These are phyloP conservation scores for Asterophora lycoperdoides DNA, from an alignment of 768 basidiomycete genomes.

Conservation along the genomic window DNA sequence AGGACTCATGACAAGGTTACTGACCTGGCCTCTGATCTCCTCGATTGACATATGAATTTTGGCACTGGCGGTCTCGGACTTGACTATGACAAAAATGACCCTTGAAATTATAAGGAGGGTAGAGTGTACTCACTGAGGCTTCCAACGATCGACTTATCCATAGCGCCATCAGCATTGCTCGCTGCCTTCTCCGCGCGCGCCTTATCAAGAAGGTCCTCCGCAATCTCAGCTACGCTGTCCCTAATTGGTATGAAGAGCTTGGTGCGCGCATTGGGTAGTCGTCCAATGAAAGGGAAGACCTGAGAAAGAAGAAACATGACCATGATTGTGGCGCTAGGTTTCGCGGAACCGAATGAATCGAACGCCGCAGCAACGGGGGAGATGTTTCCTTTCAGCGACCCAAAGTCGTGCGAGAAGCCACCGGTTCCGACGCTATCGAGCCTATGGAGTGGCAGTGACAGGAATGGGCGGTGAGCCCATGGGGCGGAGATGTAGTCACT, in stretches of 20 bases:
- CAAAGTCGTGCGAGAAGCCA: constrained; percentile 49
- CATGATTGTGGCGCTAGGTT: constrained; percentile 11
- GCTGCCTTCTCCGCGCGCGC: constrained; percentile 23
- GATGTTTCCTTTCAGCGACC: constrained; percentile 36
- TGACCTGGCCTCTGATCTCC: neutral
- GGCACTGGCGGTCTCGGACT: neutral
- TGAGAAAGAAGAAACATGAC: constrained; percentile 19
- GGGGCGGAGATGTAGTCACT: neutral
- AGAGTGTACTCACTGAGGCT: constrained; percentile 15
- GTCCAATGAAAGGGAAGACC: constrained; percentile 24
- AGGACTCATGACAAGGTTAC: neutral
- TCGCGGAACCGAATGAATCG: constrained; percentile 23
- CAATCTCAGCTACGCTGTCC: constrained; percentile 23
- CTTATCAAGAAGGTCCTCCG: constrained; percentile 23
- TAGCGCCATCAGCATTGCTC: constrained; percentile 5
- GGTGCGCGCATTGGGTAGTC: constrained; percentile 25
- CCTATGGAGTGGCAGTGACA: constrained; percentile 17
- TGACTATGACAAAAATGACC: too few species aligned
- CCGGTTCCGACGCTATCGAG: constrained; percentile 47
- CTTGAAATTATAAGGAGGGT: too few species aligned
- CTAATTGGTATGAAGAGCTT: constrained; percentile 21
- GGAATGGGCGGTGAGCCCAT: neutral
- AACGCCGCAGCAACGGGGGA: constrained; percentile 30
- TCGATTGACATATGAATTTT: neutral
- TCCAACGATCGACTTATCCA: constrained; percentile 23